Base-by-base conservation (phyloP, 208 protist genomes). In the Trypanosoma rangeli region DNA sequence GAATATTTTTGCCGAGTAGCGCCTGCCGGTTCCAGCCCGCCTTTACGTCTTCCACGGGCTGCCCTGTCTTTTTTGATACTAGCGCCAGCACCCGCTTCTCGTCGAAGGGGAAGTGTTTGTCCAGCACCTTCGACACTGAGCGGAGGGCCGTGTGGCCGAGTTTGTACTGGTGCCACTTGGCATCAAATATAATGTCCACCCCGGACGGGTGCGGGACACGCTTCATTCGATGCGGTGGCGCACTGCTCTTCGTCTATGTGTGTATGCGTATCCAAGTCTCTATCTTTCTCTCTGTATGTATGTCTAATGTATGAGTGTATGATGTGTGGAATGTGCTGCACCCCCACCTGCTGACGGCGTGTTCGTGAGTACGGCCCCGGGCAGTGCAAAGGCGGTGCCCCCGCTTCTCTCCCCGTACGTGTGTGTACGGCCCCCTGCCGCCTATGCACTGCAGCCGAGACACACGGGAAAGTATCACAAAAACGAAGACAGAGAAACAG, bases 1-100 rank as follows among this genome's bases (percentile, higher is more conserved):
- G 90, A 20, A 95, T 78, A 69, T 95, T 95, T 65, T 93, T 92
- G n/a, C 90, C 90, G 16, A 95, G 78, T n/a, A 95, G 74, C 53
- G 87, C 87, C 75, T 94, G 87, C 8, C 84, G 76, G 35, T 56
- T 73, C 88, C 90, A 95, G 37, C 73, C 66, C 3, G 63, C 66
- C 67, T 90, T 89, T 24, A 95, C 79, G 46, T 68, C 73, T 18
- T 74, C 84, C 22, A 78, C 42, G 5, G 90, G 54, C 64, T 89
- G 74, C 4, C 87, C 87, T 37, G 85, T 90, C 50, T 95, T 95
- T 50, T 73, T 78, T 0, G 85, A 78, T 29, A 95, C 86, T 13
- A 87, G 39, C 50, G 69, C 70, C 16, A 92, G 69, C 48, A 92
- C 79, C 26, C 79, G 76, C 62, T 82, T 81, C 64, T 93, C 87